These are phyloP conservation scores for Lasiosphaeria miniovina DNA, from an alignment of 495 filamentous ascomycete genomes.

Conservation along the genomic window DNA sequence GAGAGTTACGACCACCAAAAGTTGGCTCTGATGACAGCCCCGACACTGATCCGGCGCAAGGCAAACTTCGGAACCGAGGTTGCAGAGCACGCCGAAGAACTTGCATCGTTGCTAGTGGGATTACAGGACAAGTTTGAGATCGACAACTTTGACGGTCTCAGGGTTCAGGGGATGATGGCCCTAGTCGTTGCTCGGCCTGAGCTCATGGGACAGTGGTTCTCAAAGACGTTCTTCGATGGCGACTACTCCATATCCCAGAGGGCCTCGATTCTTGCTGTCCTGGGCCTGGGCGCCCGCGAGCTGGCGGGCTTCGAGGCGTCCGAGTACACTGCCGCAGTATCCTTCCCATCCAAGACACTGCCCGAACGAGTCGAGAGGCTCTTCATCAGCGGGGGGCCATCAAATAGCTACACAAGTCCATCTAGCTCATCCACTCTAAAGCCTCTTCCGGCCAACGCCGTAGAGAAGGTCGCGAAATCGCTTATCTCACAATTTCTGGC, in stretches of 20 bases:
- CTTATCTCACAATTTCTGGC: constrained; percentile 69
- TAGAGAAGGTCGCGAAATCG: constrained; percentile 57
- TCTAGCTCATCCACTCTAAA: constrained; percentile 39
- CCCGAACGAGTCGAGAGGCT: constrained; percentile 56
- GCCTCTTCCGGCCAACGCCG: constrained; percentile 52
- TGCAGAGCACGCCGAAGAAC: constrained; percentile 74
- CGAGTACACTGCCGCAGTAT: constrained; percentile 42
- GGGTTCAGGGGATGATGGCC: constrained; percentile 81
- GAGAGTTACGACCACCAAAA: constrained; percentile 83
- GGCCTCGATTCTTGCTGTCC: constrained; percentile 70
- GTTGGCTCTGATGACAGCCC: constrained; percentile 71
- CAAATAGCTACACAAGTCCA: constrained; percentile 9
- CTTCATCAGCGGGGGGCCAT: constrained; percentile 30
- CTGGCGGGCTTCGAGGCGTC: constrained; percentile 75
- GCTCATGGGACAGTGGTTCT: constrained; percentile 78
- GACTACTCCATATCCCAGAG: constrained; percentile 86
- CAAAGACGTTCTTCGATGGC: constrained; percentile 81
- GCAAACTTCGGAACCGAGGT: constrained; percentile 84
- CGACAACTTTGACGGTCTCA: constrained; percentile 70
- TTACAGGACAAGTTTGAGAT: constrained; percentile 78
- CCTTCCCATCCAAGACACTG: constrained; percentile 72
- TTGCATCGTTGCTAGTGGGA: constrained; percentile 71
- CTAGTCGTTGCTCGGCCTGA: constrained; percentile 71
- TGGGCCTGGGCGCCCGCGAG: constrained; percentile 85
- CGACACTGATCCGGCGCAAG: constrained; percentile 82